A percentile compares a stretch with the other conserved stretches of the same genome.
phyloP scores from a whole-genome alignment of 129 eudicot genomes.

The Saposhnikovia divaricata region DNA sequence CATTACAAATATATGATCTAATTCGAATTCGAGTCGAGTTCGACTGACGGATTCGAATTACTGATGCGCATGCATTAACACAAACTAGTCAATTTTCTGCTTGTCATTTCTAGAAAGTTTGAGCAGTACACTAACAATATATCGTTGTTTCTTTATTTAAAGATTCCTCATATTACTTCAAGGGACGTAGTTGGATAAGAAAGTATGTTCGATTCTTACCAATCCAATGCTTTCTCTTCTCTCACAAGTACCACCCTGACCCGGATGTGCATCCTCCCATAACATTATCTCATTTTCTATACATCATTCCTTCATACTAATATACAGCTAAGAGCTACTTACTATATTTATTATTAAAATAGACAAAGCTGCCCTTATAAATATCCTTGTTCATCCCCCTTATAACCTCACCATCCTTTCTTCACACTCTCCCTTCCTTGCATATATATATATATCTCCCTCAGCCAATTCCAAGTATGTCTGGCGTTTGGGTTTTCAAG shows the following conservation, averaged over 20 bases:
- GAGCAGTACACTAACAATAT: background rate
- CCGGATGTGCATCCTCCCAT: constrained; percentile 1
- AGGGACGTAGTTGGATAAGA: constrained; percentile 16
- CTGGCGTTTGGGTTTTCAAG: constrained; percentile 97
- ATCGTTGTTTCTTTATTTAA: background rate
- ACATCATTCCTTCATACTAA: background rate
- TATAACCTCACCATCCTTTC: constrained; percentile 12
- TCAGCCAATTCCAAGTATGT: constrained; percentile 26
- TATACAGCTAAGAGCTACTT: background rate
- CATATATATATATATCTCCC: too few relatives aligned
- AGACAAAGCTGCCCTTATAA: constrained; percentile 31
- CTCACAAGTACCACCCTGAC: constrained; percentile 17
- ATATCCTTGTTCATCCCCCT: constrained; percentile 16
- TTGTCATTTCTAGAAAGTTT: constrained; percentile 10
- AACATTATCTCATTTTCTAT: background rate
- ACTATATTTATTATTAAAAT: background rate
- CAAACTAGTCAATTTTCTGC: background rate
- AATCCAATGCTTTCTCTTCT: constrained; percentile 23
- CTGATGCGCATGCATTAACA: background rate
- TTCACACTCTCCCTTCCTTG: background rate
- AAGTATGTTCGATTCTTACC: constrained; percentile 26
- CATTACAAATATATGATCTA: too few relatives aligned
- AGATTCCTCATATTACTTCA: constrained; percentile 21
- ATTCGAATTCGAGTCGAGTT: too few relatives aligned
- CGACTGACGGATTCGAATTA: too few relatives aligned